phyloP scores from a whole-genome alignment of 371 early-diverging fungal genomes.

The Globomyces sp. region DNA sequence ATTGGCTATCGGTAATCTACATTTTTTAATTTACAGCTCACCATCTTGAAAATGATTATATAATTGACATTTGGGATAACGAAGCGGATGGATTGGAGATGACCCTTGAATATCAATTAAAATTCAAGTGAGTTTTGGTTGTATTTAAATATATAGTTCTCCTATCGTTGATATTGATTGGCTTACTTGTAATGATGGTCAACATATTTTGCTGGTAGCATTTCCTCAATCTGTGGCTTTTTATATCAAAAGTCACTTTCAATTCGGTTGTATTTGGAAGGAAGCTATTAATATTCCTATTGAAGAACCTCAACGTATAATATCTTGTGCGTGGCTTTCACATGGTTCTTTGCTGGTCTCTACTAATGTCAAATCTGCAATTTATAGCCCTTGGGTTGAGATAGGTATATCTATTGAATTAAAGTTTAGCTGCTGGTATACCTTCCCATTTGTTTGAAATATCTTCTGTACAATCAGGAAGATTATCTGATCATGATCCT shows the following conservation, averaged over 20 bases:
- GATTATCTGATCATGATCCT: conserved; percentile 74
- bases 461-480: conserved; percentile 36
- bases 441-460: conserved; percentile 31
- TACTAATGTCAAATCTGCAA: conserved; percentile 55
- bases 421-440: too few species aligned
- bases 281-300: conserved; percentile 47
- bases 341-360: conserved; percentile 64
- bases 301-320: conserved; percentile 41
- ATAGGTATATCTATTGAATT: conserved; percentile 14
- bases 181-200: conserved; percentile 71
- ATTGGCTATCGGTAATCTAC: neutral
- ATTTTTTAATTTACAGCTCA: neutral
- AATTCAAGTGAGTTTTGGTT: conserved; percentile 8
- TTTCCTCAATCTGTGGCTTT: conserved; percentile 32
- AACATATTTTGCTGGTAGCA: conserved; percentile 67
- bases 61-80: conserved; percentile 26
- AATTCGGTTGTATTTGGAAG: conserved; percentile 49
- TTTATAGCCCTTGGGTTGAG: conserved; percentile 67
- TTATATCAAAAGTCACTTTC: conserved; percentile 46
- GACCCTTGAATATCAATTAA: conserved; percentile 25
- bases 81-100: conserved; percentile 32
- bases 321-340: conserved; percentile 63
- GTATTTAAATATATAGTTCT: neutral
- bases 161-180: conserved; percentile 61
- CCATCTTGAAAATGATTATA: neutral